Base-by-base conservation (phyloP, 2,329 filamentous ascomycete genomes). In the Cercospora nicotianae region DNA sequence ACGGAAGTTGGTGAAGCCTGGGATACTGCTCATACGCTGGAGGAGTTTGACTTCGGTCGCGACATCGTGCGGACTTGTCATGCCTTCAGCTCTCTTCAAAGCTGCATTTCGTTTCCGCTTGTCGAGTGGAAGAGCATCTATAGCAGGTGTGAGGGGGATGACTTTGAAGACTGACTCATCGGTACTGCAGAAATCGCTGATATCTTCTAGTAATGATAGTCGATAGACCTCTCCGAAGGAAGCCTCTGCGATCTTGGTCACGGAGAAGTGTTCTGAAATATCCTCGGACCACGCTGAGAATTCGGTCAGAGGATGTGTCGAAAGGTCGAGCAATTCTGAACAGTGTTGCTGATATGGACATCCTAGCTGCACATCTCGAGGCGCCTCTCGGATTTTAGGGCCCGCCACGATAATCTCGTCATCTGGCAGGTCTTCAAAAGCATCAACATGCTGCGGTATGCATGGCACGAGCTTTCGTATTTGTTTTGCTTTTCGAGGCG, bases 201-300 rank as follows among this genome's bases (percentile, higher is more conserved):
- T 63, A 69, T 72, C 48, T 69, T 75, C 65, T 48, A 76, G 75
- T 2, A 81, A 75, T 7, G 80, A 82, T 68, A 89, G 78, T 12
- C 87, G 86, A 75, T 89, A 90, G 3, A 90, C 88, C 74, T 90
- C 87, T 64, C 87, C 87, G 73, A 88, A 90, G 0, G 87, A 89
- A 1, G 88, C 88, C 76, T 90, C 88, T 8, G 87, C 87, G 39
- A 90, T 85, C 72, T 90, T 90, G 8, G 81, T 80, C 48, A 90
- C 81, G 42, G 81, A 75, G 70, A 85, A 85, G 66, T 81, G 77
- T 5, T 77, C 74, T 13, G 79, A 77, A 10, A 84, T 75, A 59
- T 79, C 75, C 4, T 76, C 70, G 16, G 81, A 77, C 81, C 82
- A 84, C n/a, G 76, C 70, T 3, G 75, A 69, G 66, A 84, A 84